A percentile compares a stretch with the other conserved stretches of the same genome.
Conservation (phyloP, 164 flowering plant genomes). For the Magnolia changhungtana region DNA sequence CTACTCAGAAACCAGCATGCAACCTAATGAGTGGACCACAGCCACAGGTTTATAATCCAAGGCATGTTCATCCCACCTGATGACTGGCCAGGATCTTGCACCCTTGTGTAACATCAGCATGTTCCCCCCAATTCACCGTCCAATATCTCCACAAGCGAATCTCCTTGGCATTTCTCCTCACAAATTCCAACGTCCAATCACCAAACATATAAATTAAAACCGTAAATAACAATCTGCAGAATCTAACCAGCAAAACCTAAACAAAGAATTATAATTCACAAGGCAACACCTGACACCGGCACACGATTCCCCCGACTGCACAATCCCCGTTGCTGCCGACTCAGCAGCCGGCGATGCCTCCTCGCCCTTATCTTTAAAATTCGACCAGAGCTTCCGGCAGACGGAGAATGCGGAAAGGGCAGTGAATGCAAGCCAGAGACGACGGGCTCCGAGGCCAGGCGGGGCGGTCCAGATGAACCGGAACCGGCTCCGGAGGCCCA, state of each 20-base stretch:
- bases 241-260: background rate
- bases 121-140: background rate
- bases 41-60: no score
- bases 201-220: background rate
- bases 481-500: conserved; percentile 66
- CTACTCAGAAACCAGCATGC: no score
- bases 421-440: conserved; percentile 85
- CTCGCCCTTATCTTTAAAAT: conserved; percentile 25
- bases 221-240: background rate
- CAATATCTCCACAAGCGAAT: background rate
- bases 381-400: conserved; percentile 51
- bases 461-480: conserved; percentile 78
- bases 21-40: no score
- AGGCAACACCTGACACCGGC: conserved; percentile 23
- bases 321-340: conserved; percentile 5
- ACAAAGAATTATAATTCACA: background rate
- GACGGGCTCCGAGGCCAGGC: conserved; percentile 75
- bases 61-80: no score
- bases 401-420: conserved; percentile 80
- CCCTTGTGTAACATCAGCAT: no score
- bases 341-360: conserved; percentile 11
- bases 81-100: no score
- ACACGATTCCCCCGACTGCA: conserved; percentile 13
- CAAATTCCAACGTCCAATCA: background rate
- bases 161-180: background rate